These are phyloP conservation scores for Trichosporon coremiiforme DNA, from an alignment of 1,284 basidiomycete species.

Conservation along the genomic window DNA sequence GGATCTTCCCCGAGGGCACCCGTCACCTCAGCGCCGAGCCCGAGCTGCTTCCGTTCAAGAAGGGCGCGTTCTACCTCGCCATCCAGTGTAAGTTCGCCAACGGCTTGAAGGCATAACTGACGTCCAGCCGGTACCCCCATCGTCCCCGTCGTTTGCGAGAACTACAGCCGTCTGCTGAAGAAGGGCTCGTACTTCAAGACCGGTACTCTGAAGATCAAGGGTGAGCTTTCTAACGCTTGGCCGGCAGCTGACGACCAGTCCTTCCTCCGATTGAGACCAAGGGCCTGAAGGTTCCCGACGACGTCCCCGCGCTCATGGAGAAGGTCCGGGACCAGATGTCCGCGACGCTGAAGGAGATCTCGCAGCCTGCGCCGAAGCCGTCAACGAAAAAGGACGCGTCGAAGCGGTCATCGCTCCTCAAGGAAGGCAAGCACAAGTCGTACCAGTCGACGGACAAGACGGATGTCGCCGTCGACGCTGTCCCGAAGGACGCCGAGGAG, in stretches of 20 bases:
- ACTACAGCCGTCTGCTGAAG: conserved; percentile 81
- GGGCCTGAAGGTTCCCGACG: conserved; percentile 53
- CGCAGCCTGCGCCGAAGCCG: conserved; percentile 21
- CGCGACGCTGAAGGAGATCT: conserved; percentile 49
- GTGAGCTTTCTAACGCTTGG: conserved; percentile 63
- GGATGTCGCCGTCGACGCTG: conserved; percentile 18
- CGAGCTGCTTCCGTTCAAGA: conserved; percentile 86
- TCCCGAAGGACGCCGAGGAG: conserved; percentile 20
- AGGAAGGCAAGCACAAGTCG: conserved; percentile 21
- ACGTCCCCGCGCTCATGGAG: conserved; percentile 57
- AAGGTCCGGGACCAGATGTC: conserved; percentile 57
- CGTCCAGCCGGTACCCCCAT: conserved; percentile 67
- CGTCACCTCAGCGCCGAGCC: conserved; percentile 69
- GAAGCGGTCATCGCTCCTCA: conserved; percentile 1
- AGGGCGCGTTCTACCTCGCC: conserved; percentile 96
- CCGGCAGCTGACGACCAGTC: conserved; percentile 60
- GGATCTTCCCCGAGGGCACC: conserved; percentile 93
- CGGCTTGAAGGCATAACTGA: neutral
- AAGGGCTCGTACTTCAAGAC: conserved; percentile 74
- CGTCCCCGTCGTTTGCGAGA: conserved; percentile 89
- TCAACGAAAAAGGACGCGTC: conserved; percentile 9
- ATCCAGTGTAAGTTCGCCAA: conserved; percentile 63
- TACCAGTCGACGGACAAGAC: conserved; percentile 19
- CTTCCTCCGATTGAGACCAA: conserved; percentile 60
- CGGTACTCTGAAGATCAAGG: conserved; percentile 80